phyloP scores from a whole-genome alignment of 2,329 filamentous ascomycete species.

The Calonectria ilicicola region DNA sequence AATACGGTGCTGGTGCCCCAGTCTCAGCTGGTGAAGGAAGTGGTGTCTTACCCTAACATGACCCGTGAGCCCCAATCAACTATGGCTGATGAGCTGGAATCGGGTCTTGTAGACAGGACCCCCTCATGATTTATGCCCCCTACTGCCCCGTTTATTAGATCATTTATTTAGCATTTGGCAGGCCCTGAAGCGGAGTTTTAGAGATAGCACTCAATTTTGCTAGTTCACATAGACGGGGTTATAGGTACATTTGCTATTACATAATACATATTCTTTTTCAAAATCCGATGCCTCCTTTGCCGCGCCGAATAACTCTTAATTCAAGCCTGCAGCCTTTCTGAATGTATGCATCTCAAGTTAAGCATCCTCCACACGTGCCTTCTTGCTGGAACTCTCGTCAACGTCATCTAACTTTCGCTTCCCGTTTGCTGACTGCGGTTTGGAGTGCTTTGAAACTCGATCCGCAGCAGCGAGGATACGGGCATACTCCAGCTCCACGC shows the following conservation, averaged over 20 bases:
- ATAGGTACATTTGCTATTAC: constrained; percentile 33
- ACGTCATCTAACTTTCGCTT: constrained; percentile 61
- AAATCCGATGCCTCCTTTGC: constrained; percentile 16
- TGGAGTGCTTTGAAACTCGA: constrained; percentile 47
- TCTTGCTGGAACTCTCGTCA: constrained; percentile 55
- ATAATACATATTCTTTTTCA: constrained; percentile 35
- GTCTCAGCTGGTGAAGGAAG: not conserved
- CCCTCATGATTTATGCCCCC: not conserved
- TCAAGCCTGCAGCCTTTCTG: constrained; percentile 12
- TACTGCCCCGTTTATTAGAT: constrained; percentile 16
- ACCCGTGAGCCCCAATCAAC: not conserved
- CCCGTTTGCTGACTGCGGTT: constrained; percentile 43
- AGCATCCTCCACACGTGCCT: constrained; percentile 54
- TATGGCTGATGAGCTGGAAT: constrained; percentile 6
- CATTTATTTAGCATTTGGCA: constrained; percentile 30
- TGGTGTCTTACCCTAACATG: constrained; percentile 5
- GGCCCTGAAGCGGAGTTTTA: constrained; percentile 28
- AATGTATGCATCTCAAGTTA: constrained; percentile 26
- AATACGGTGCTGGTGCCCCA: not conserved
- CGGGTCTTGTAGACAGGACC: constrained; percentile 7
- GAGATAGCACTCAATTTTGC: constrained; percentile 34
- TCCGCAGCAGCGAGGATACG: constrained; percentile 67
- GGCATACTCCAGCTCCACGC: constrained; percentile 80
- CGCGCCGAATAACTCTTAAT: constrained; percentile 32
- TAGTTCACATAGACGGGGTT: constrained; percentile 43